Conservation (phyloP, 257 asterid species). For the Gentiana macrophylla region DNA sequence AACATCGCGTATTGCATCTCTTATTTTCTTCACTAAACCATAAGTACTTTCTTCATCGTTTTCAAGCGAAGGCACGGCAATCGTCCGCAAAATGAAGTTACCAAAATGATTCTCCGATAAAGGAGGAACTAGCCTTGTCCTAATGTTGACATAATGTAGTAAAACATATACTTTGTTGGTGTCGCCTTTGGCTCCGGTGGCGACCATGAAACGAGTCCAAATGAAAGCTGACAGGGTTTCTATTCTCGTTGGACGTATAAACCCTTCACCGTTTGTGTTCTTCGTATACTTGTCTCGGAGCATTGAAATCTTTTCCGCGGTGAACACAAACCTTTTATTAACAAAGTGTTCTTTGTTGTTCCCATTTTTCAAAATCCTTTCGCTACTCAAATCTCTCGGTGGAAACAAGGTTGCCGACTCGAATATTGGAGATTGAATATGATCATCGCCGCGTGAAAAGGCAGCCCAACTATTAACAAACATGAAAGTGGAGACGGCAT, state of each 20-base stretch:
- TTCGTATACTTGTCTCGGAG: slow-evolving; percentile 22
- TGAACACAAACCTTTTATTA: slow-evolving; percentile 26
- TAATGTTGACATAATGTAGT: slow-evolving; percentile 4
- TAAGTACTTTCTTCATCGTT: slow-evolving; percentile 7
- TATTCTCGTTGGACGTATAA: slow-evolving; percentile 22
- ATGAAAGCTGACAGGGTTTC: slow-evolving; percentile 36
- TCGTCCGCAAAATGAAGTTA: slow-evolving; percentile 5
- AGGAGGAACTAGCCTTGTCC: slow-evolving; percentile 6
- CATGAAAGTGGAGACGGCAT: slow-evolving; percentile 18
- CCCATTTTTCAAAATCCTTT: slow-evolving; percentile 6
- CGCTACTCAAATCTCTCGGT: slow-evolving; percentile 19
- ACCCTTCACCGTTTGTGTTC: not conserved
- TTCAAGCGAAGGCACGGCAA: slow-evolving; percentile 12
- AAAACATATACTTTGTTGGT: slow-evolving; percentile 17
- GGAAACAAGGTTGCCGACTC: slow-evolving; percentile 31
- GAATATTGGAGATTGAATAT: slow-evolving; percentile 14
- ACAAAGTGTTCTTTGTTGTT: slow-evolving; percentile 16
- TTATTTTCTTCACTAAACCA: slow-evolving; percentile 14
- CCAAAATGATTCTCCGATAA: slow-evolving; percentile 6
- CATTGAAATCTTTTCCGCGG: slow-evolving; percentile 15
- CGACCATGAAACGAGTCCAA: slow-evolving; percentile 26
- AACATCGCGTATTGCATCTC: slow-evolving; percentile 26
- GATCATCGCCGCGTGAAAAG: slow-evolving; percentile 8
- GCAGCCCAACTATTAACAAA: slow-evolving; percentile 35
- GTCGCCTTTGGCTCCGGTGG: slow-evolving; percentile 12